Evolutionary conservation across 306 rosid species (phyloP).

Genomic region (Pterocarpus santalinus): DNA sequence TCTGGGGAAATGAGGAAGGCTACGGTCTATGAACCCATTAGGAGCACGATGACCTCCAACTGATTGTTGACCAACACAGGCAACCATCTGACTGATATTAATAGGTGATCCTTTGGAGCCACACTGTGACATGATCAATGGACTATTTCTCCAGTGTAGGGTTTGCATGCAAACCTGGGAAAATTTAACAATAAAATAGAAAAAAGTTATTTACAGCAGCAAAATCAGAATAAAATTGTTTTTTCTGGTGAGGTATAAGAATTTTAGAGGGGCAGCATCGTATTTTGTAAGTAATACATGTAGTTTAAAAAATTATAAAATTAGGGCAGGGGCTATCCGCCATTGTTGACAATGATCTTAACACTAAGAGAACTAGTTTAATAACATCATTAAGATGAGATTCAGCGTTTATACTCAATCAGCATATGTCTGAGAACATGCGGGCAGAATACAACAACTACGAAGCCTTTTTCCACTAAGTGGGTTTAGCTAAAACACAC

Average conservation of each 20-base stretch:
- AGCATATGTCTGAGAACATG: too few species aligned
- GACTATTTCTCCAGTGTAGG: conserved; percentile 96
- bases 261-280: neutral
- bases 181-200: conserved; percentile 18
- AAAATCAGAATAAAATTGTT: conserved; percentile 18
- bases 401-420: too few species aligned
- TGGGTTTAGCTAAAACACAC: neutral
- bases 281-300: neutral
- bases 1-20: conserved; percentile 95
- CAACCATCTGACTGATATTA: conserved; percentile 96
- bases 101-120: conserved; percentile 97
- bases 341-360: conserved; percentile 12
- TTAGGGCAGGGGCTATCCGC: neutral
- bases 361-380: conserved; percentile 8
- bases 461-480: too few species aligned
- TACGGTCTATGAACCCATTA: conserved; percentile 91
- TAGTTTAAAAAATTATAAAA: neutral
- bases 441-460: too few species aligned
- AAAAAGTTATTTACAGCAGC: neutral
- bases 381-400: too few species aligned
- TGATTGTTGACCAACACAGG: conserved; percentile 94
- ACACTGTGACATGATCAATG: conserved; percentile 97
- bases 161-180: conserved; percentile 84
- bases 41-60: conserved; percentile 97
- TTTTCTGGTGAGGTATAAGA: neutral